Evolutionary conservation across 2,329 filamentous ascomycete species (phyloP).

Genomic region (Echinosphaeria canescens): DNA sequence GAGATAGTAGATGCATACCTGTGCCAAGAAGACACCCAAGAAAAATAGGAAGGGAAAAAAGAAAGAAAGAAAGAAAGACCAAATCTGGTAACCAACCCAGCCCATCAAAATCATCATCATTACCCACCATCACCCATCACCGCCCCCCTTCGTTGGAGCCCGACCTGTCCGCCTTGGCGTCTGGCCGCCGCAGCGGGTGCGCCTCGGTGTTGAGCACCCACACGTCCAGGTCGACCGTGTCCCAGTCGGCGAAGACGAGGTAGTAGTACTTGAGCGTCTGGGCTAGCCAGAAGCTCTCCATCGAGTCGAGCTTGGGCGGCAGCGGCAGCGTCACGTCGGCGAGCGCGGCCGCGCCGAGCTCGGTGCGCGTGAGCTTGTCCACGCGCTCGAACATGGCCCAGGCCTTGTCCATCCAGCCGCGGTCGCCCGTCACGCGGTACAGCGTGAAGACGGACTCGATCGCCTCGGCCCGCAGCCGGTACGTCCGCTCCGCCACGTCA

Average conservation of each 20-base stretch:
- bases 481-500: slow-evolving; percentile 29
- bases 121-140: too few species aligned
- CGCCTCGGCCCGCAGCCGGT: slow-evolving; percentile 53
- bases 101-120: too few species aligned
- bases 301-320: slow-evolving; percentile 27
- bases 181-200: slow-evolving; percentile 20
- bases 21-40: too few species aligned
- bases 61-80: too few species aligned
- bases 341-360: slow-evolving; percentile 41
- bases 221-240: slow-evolving; percentile 34
- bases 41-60: too few species aligned
- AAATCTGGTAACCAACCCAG: too few species aligned
- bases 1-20: too few species aligned
- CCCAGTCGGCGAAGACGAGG: slow-evolving; percentile 35
- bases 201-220: slow-evolving; percentile 39
- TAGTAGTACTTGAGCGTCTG: slow-evolving; percentile 50
- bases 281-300: slow-evolving; percentile 60
- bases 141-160: too few species aligned
- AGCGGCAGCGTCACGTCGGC: slow-evolving; percentile 34
- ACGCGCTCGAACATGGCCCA: slow-evolving; percentile 56
- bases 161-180: too few species aligned
- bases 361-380: slow-evolving; percentile 34
- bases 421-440: slow-evolving; percentile 50
- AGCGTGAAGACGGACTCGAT: slow-evolving; percentile 67
- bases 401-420: slow-evolving; percentile 41